These are phyloP conservation scores for Prototheca wickerhamii DNA, from an alignment of 163 green algal genomes.

Conservation along the genomic window DNA sequence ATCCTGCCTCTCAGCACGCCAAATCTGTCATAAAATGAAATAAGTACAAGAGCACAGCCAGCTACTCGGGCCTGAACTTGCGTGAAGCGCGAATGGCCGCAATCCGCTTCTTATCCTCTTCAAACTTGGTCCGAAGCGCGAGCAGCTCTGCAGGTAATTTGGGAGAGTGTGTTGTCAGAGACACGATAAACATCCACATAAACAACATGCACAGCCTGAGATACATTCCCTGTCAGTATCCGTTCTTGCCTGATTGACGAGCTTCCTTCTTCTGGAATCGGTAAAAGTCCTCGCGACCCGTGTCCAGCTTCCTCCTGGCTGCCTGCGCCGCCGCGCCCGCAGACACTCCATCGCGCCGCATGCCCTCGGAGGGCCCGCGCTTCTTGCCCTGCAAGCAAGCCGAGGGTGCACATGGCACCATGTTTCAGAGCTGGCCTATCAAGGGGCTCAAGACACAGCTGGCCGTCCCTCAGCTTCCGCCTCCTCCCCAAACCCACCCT, in stretches of 20 bases:
- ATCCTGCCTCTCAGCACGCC: not conserved
- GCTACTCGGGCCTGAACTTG: conserved; percentile 71
- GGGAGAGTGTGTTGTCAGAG: not conserved
- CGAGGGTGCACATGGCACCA: too few species aligned
- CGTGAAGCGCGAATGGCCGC: conserved; percentile 44
- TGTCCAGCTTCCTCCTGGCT: not conserved
- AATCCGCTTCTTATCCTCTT: conserved; percentile 65
- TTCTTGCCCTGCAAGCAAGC: too few species aligned
- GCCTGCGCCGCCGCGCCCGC: not conserved
- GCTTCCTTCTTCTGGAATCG: not conserved
- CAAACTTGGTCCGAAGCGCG: conserved; percentile 61
- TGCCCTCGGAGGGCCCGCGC: too few species aligned
- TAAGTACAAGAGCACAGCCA: conserved; percentile 13
- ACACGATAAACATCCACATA: not conserved
- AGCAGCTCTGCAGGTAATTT: conserved; percentile 45
- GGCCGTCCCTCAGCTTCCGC: not conserved
- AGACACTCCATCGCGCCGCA: not conserved
- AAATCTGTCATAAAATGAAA: not conserved
- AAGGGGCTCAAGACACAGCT: not conserved
- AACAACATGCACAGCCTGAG: not conserved
- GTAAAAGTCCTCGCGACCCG: not conserved
- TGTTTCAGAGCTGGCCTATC: not conserved
- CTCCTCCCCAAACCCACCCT: conserved; percentile 50
- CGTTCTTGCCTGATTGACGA: too few species aligned
- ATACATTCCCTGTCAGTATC: too few species aligned